Base-by-base conservation (phyloP, 257 asterid species). In the Cordia subcordata region DNA sequence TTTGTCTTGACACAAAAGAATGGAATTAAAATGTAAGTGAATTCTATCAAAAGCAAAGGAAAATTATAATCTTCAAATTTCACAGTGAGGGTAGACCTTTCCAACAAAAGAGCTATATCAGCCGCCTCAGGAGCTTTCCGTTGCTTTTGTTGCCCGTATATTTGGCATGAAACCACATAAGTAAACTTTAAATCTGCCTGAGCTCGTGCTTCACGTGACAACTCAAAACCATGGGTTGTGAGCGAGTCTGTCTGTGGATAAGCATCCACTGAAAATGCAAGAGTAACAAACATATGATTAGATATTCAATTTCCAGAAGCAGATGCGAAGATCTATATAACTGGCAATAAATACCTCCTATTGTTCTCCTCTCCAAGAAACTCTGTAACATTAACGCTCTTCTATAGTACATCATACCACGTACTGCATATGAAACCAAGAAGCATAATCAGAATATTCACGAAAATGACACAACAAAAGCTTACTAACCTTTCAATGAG, bases 341-440 rank as follows among this genome's bases (percentile, higher is more conserved):
- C 53, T 15, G 58, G 61, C 61, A 64, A 12, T 19, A 68, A 37
- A 62, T 69, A 92, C 99, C 99, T 82, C 82, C 97, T 11, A 75
- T 65, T 22, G 85, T 65, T 82, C 97, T 86, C 65, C 77, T 79
- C 80, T 92, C 99, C 74, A 92, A 72, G 81, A 62, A 75, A 78
- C 97, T 86, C 79, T 92, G 99, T 66, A 92, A 85, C 96, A 92
- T 88, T 68, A 92, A 70, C 8, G 99, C 99, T 79, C 95, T 84
- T 81, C 99, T 86, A 65, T 92, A 92, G 76, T 92, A 92, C 99
- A 92, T 92, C 99, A 92, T 88, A 44, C 99, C 99, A 45, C 99
- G 92, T 63, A 92, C 99, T 92, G 83, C 78, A 60, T 4, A 70
- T 47, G 44, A 67, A 67, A 72, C 46, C 32, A 68, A 65, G 53